Evolutionary conservation across 1,139 yeast species (phyloP), one percentile per base, ranked within the genome.

Genomic region (Protomyces lactucae-debilis): DNA sequence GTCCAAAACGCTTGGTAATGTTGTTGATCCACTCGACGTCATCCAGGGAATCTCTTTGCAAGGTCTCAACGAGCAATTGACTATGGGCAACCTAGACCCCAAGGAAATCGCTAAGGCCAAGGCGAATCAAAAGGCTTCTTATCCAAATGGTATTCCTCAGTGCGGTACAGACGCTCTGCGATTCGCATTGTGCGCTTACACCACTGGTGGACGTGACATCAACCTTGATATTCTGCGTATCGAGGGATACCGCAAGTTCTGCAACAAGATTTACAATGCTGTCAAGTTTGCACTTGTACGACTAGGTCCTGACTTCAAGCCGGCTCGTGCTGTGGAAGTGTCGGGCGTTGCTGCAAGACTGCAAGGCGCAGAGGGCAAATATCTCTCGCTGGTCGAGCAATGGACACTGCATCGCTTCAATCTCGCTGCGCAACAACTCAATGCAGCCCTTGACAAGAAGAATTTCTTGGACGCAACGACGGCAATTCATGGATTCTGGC

Each of bases 151-250:
- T 80, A 92, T 93, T 71, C 98, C 99, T 66, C 97, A 93, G 79
- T 93, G 99, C 83, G 99, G 99, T 81, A 92, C 98, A 64, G 99
- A 93, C 78, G 99, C 99, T 53, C 81, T 93, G 79, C 86, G 99
- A 80, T 93, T 93, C 76, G 98, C 99, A 32, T 83, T 93, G 71
- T 93, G 99, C 84, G 97, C 98, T 65, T 93, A 93, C 81, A 87
- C 97, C 61, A 92, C 99, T 65, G 99, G 99, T 79, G 98, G 97
- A 72, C 87, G 98, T 79, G 99, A 93, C 75, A 93, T 93, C 77
- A 93, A 93, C 79, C 83, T 93, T 76, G 98, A 93, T 76, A 91
- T 93, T 73, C 81, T 91, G 76, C 88, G 99, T 80, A 97, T 93
- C 71, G 99, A 95, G 76, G 99, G 99, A 73, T 93, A 93, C 86